Base-by-base conservation (phyloP, 441 rosid species). In the Geranium incanum region DNA sequence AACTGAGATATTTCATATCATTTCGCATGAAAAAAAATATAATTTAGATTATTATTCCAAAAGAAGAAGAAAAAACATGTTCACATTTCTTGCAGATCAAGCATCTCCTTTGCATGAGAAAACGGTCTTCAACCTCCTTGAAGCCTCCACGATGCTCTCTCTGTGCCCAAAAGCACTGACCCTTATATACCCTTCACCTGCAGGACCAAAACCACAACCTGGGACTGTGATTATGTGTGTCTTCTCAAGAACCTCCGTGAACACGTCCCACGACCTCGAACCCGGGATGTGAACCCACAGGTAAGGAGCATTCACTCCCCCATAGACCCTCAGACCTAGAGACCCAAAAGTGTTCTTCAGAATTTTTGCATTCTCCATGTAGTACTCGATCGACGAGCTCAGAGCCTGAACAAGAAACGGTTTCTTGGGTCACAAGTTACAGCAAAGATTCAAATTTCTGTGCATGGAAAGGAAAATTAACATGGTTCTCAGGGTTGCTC, bases 211-310 rank as follows among this genome's bases (percentile, higher is more conserved):
- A 12, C 99, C 97, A 62, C 97, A 90, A 55, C 97, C 97, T 8
- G 97, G 99, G 7, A 97, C 90, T 4, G 95, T 92, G 9, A 94
- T 95, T 70, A 92, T 91, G 9, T 90, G 97, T 43, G 97, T 92
- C 84, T 89, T 92, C 84, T 89, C 94, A 0, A 95, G 88, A 70
- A 95, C 90, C 88, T 95, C 97, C 0, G 86, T 76, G 68, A 95
- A 92, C 68, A 95, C 94, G 70, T 95, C 97, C 99, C 97, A 95
- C 57, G 99, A 95, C 89, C 87, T 92, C 36, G 77, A 86, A 28
- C 96, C 94, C 23, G 99, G 99, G 79, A 95, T 90, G 72, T 95
- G 94, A 28, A 95, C 89, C 99, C 99, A 95, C 16, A 89, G 94
- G 45, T 92, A 92, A 2, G 99, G 99, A 3, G 97, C 99, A 59